A percentile compares a stretch with the other conserved stretches of the same genome.
Conservation (phyloP, 2,329 filamentous ascomycete genomes). For the Penicillium griseofulvum region DNA sequence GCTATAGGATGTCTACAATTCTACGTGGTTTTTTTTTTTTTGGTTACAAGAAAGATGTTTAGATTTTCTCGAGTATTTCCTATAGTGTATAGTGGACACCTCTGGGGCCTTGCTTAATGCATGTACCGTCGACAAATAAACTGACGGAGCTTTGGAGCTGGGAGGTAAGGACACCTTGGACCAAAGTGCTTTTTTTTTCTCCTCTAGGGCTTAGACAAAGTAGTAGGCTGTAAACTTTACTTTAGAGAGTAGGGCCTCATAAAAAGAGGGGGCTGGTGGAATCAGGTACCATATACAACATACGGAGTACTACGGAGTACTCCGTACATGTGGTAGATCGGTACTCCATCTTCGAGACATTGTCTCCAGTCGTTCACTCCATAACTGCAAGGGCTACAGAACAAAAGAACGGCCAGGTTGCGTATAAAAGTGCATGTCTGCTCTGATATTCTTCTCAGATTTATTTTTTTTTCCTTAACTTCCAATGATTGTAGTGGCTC, state of each 20-base stretch:
- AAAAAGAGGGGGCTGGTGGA: conserved; percentile 3
- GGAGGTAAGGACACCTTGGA: conserved; percentile 2
- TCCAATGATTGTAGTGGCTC: neutral
- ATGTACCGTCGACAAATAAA: conserved; percentile 9
- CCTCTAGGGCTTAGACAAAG: neutral
- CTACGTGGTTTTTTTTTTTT: no score
- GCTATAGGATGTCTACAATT: neutral
- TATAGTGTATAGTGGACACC: conserved; percentile 8
- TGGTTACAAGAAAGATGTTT: conserved; percentile 11
- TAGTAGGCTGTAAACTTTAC: neutral
- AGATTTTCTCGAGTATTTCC: conserved; percentile 23
- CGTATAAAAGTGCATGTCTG: conserved; percentile 2
- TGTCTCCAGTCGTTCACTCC: conserved; percentile 1
- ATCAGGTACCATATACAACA: conserved; percentile 3
- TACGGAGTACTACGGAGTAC: neutral
- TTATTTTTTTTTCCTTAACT: neutral
- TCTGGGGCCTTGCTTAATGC: conserved; percentile 21
- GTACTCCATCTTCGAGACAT: conserved; percentile 3
- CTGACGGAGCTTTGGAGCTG: neutral
- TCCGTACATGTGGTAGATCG: conserved; percentile 5
- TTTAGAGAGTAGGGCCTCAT: neutral
- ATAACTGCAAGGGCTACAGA: conserved; percentile 14
- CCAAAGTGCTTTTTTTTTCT: neutral
- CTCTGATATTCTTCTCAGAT: conserved; percentile 1
- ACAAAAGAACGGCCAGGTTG: neutral